A percentile compares a stretch with the other conserved stretches of the same genome.
phyloP scores from a whole-genome alignment of 225 moss, liverwort and hornwort species.

The Physcomitrium patens region DNA sequence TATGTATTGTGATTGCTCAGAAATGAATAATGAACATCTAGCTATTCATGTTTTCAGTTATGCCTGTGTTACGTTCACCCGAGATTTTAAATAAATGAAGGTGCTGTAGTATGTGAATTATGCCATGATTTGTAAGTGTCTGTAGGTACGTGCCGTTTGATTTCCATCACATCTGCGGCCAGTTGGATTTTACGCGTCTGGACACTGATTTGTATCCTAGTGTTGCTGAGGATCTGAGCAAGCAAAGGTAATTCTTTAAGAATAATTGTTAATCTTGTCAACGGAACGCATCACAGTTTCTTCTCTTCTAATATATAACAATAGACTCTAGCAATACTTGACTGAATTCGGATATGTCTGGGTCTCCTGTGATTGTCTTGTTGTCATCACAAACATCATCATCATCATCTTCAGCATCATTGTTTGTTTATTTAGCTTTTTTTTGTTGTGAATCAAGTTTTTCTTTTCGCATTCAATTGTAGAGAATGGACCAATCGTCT shows the following conservation, averaged over 20 bases:
- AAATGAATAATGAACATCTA: background rate
- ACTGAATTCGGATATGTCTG: background rate
- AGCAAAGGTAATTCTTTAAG: conserved; percentile 57
- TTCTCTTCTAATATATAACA: background rate
- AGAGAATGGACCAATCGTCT: background rate
- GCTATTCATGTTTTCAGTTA: conserved; percentile 8
- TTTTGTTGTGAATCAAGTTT: background rate
- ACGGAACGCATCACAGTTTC: background rate
- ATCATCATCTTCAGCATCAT: too few relatives aligned
- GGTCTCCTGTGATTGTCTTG: background rate
- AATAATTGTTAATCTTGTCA: background rate
- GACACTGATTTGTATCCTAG: conserved; percentile 55
- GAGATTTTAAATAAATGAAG: conserved; percentile 5
- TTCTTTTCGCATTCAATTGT: conserved; percentile 3
- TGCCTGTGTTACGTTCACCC: background rate
- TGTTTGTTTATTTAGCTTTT: too few relatives aligned
- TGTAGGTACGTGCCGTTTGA: conserved; percentile 79
- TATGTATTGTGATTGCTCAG: background rate
- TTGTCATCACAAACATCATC: too few relatives aligned
- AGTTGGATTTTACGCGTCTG: conserved; percentile 67
- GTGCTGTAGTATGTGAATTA: background rate
- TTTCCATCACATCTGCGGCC: conserved; percentile 81
- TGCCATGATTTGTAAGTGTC: background rate
- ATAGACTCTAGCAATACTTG: background rate
- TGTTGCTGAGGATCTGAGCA: conserved; percentile 51